Base-by-base conservation (phyloP, 1,139 yeast genomes). In the Martiniozyma asiatica region DNA sequence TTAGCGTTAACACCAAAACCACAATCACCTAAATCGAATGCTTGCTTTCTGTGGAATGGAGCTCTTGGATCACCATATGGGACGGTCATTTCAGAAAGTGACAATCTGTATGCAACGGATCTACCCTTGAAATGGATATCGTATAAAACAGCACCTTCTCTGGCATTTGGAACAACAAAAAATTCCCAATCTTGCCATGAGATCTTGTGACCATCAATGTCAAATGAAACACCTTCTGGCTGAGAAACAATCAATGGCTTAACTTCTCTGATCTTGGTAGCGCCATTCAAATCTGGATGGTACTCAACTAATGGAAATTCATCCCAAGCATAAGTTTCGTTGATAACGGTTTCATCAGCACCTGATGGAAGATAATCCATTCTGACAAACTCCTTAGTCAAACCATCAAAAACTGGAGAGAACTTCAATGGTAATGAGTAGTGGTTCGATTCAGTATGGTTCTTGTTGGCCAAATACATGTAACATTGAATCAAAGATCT, bases 101-200 rank as follows among this genome's bases (percentile, higher is more conserved):
- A 68, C 35, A 81, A 58, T 58, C 94, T 70, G 65, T 82, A 80
- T 55, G 81, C 74, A 26, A 74, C 61, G 36, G 78, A 78, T 58
- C 94, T 74, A 35, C 92, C 93, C 55, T 81, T 81, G 60, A 77
- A 82, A 47, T 65, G 63, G 34, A 75, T 75, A 44, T 82, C 87
- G 52, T 80, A 80, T 30, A 82, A 50, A 25, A 77, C 92, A 45
- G 79, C 67, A 43, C 94, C 94, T 60, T 82, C 94, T 63, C 94
- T 77, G 31, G 72, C 74, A 45, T 73, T 73, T 38, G 81, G 63
- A 29, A 76, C 68, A 24, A 78, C 81, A 54, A 82, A 67, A 61
- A 82, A 80, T 52, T 75, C 79, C 94, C 94, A 82, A 32, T 82
- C 89, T 60, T 80, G 93, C 95, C 94, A 82, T 37, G 64, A 58